These are phyloP conservation scores for Hymenotorrendiella dingleyae DNA, from an alignment of 2,329 filamentous ascomycete species.

Conservation along the genomic window DNA sequence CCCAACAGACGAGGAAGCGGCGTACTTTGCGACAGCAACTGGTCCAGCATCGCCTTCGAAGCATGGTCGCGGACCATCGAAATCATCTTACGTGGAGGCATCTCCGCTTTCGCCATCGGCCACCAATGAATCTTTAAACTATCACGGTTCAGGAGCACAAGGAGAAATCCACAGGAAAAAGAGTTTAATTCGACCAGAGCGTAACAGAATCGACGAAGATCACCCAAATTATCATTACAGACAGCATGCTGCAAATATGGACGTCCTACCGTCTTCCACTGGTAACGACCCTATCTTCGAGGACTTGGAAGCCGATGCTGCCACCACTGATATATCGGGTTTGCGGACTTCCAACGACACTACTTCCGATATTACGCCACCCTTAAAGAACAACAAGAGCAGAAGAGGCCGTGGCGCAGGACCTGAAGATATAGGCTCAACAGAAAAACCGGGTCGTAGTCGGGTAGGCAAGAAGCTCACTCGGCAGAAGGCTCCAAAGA, in stretches of 20 bases:
- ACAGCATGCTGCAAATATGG: conserved; percentile 91
- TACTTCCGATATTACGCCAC: conserved; percentile 25
- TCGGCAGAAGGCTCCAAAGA: conserved; percentile 52
- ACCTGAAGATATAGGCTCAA: conserved; percentile 16
- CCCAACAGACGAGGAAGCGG: conserved; percentile 66
- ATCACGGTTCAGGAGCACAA: conserved; percentile 13
- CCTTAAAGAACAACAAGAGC: conserved; percentile 17
- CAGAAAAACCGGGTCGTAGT: conserved; percentile 25
- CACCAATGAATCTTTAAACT: conserved; percentile 43
- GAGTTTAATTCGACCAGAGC: conserved; percentile 84
- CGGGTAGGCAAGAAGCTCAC: conserved; percentile 26
- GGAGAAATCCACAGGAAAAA: conserved; percentile 61
- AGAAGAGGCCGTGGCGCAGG: conserved; percentile 21
- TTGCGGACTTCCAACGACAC: conserved; percentile 28
- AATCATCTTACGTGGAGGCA: conserved; percentile 50
- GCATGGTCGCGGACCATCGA: conserved; percentile 50
- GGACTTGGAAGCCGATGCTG: conserved; percentile 54
- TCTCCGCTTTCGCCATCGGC: conserved; percentile 41
- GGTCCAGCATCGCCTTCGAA: conserved; percentile 24
- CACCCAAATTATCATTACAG: conserved; percentile 96
- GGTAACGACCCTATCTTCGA: conserved; percentile 86
- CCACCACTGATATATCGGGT: conserved; percentile 26
- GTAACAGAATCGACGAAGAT: conserved; percentile 75
- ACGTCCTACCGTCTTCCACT: conserved; percentile 81
- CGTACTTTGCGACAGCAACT: conserved; percentile 26